Base-by-base conservation (phyloP, 352 stramenopile species). In the Phytophthora fragariae region DNA sequence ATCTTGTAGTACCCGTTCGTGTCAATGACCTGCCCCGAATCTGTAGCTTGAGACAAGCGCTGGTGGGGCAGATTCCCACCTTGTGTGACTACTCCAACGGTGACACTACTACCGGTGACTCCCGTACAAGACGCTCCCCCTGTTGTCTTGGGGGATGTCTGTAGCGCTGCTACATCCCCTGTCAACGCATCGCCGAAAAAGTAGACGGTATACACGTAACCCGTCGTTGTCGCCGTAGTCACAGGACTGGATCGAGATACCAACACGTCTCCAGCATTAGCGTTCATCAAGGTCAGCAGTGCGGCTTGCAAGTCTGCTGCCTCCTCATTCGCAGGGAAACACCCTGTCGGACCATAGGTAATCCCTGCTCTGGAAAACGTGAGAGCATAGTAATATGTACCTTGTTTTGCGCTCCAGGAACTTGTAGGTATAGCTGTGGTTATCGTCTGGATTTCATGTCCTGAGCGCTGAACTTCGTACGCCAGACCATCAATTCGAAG, bases 151-250 rank as follows among this genome's bases (percentile, higher is more conserved):
- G 44, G 9, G 3, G 46, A 65, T 2, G 53, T 73, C 12, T 60
- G 37, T 3, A 96, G 70, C 1, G 54, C 65, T 0, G 87, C 76
- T 5, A 99, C 84, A 73, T 99, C 86, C 2, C 96, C 95, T 17
- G 91, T 46, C 9, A 99, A 82, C 2, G 72, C 71, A 5, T 81
- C 70, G 19, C 97, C 97, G 19, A 90, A 57, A 58, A 98, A 99
- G 73, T 99, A 99, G 24, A 99, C 79, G 14, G 85, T 93, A 70
- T 97, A 99, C 0, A 97, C 78, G 65, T 98, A 98, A 0, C 81
- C 84, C 35, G 69, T 92, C 1, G 53, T 19, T 33, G 82, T 50
- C 6, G 69, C 72, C 0, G 62, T 79, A 5, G 60, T 77, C 0
- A 85, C 58, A 3, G 81, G 84, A 5, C 87, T 84, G 1, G 62